Conservation (phyloP, 768 basidiomycete species). For the Lactarius hengduanensis region DNA sequence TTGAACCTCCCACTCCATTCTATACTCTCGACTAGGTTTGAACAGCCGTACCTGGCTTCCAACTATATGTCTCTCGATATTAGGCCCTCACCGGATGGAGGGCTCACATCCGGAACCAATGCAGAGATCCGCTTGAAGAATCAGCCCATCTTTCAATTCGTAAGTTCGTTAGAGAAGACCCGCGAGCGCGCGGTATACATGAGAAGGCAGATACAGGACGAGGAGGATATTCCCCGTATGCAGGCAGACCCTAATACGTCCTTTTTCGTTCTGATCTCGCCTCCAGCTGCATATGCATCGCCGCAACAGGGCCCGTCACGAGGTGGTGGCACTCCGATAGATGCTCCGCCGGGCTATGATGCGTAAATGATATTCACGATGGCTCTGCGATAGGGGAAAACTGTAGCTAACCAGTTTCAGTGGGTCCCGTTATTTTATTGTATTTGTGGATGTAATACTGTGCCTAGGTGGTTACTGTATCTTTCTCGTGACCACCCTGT, state of each 20-base stretch:
- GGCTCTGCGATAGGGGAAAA: neutral
- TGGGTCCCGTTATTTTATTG: conserved; percentile 11
- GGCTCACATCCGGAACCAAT: conserved; percentile 59
- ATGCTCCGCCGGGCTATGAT: conserved; percentile 34
- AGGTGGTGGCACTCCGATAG: conserved; percentile 28
- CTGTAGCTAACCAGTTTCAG: conserved; percentile 8
- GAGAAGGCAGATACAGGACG: conserved; percentile 57
- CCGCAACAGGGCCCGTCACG: conserved; percentile 25
- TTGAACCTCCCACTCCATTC: conserved; percentile 58
- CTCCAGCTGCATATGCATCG: conserved; percentile 29
- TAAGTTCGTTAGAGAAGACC: conserved; percentile 70
- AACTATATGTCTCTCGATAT: conserved; percentile 69
- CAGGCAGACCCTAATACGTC: conserved; percentile 36
- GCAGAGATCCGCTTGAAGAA: conserved; percentile 69
- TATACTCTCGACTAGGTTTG: conserved; percentile 66
- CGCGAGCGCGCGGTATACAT: conserved; percentile 74
- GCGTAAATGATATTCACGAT: conserved; percentile 23
- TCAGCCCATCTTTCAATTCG: conserved; percentile 70
- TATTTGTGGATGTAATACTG: neutral
- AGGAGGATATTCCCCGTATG: conserved; percentile 64
- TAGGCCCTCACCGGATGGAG: conserved; percentile 65
- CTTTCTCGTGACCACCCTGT: neutral
- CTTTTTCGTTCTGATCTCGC: neutral
- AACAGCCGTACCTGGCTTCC: conserved; percentile 69
- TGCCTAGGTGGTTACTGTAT: conserved; percentile 11